Percentiles rank a stretch among this genome's conserved stretches.
Evolutionary conservation across 2,329 filamentous ascomycete species (phyloP).

Genomic region (Pseudopyricularia javanii): DNA sequence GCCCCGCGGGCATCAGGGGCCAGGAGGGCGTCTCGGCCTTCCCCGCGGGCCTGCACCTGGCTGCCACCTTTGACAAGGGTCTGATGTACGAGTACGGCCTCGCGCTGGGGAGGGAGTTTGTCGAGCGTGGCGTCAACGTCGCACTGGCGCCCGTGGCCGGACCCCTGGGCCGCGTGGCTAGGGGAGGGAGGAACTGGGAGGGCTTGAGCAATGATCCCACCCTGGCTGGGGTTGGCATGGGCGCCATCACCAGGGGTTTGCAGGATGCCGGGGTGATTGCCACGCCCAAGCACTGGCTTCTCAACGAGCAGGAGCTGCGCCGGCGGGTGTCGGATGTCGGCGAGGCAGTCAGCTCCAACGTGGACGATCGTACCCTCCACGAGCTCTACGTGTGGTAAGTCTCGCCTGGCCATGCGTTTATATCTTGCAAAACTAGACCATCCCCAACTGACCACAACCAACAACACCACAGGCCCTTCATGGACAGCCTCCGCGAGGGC

Average conservation of each 20-base stretch:
- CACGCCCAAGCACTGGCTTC: slow-evolving; percentile 53
- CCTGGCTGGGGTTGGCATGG: slow-evolving; percentile 16
- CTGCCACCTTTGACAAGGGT: slow-evolving; percentile 56
- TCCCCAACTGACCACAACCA: too few species aligned
- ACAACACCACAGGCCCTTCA: slow-evolving; percentile 24
- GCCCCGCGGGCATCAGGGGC: slow-evolving; percentile 19
- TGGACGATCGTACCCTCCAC: slow-evolving; percentile 53
- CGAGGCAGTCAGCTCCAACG: slow-evolving; percentile 46
- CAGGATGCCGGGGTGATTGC: slow-evolving; percentile 54
- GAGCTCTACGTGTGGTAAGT: slow-evolving; percentile 47
- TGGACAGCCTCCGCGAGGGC: slow-evolving; percentile 49
- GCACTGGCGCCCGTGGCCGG: slow-evolving; percentile 47
- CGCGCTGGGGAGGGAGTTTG: slow-evolving; percentile 57
- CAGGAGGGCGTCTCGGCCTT: slow-evolving; percentile 32
- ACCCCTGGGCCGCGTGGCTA: slow-evolving; percentile 49
- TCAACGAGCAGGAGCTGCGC: slow-evolving; percentile 46
- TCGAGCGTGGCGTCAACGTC: slow-evolving; percentile 57
- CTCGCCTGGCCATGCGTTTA: too few species aligned
- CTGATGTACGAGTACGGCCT: slow-evolving; percentile 54
- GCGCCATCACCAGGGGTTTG: slow-evolving; percentile 14
- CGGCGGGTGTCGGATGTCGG: slow-evolving; percentile 24
- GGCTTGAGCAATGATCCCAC: slow-evolving; percentile 22
- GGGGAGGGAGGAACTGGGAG: slow-evolving; percentile 53
- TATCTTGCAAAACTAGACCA: too few species aligned
- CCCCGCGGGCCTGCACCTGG: slow-evolving; percentile 56